Conservation (phyloP, 768 basidiomycete genomes). For the Xerocomus brunneocitrinus region DNA sequence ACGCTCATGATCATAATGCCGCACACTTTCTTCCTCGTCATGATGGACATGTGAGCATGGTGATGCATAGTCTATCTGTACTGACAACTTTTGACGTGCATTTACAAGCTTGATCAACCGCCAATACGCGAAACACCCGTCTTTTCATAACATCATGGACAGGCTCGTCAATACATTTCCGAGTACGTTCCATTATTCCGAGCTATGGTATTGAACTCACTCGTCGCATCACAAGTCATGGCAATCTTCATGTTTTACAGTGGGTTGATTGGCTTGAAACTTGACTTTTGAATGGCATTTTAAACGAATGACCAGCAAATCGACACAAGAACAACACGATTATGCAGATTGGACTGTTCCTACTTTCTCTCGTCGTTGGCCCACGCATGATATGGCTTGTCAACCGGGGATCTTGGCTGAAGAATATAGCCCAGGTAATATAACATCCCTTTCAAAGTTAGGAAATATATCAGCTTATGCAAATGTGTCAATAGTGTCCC, state of each 20-base stretch:
- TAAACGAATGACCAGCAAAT: slow-evolving; percentile 36
- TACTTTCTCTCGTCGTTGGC: slow-evolving; percentile 54
- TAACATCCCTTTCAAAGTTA: neutral
- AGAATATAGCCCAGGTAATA: slow-evolving; percentile 69
- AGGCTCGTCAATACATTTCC: slow-evolving; percentile 65
- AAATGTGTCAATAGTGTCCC: slow-evolving; percentile 48
- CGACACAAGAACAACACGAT: slow-evolving; percentile 55
- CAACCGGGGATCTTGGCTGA: slow-evolving; percentile 63
- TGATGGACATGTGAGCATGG: slow-evolving; percentile 78
- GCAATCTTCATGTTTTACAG: slow-evolving; percentile 54
- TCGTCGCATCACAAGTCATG: slow-evolving; percentile 46
- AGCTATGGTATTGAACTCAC: slow-evolving; percentile 1
- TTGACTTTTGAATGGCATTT: neutral
- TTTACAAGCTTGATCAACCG: slow-evolving; percentile 62
- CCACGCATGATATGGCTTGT: slow-evolving; percentile 67
- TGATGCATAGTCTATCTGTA: neutral
- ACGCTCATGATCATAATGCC: slow-evolving; percentile 64
- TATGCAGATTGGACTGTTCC: slow-evolving; percentile 56
- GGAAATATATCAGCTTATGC: neutral
- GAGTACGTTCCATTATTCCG: slow-evolving; percentile 45
- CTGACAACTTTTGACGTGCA: neutral
- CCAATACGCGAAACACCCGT: slow-evolving; percentile 66
- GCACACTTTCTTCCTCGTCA: slow-evolving; percentile 64
- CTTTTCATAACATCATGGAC: slow-evolving; percentile 44
- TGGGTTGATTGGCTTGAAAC: slow-evolving; percentile 7